phyloP scores from a whole-genome alignment of 257 asterid species.

The Henckelia pumila region DNA sequence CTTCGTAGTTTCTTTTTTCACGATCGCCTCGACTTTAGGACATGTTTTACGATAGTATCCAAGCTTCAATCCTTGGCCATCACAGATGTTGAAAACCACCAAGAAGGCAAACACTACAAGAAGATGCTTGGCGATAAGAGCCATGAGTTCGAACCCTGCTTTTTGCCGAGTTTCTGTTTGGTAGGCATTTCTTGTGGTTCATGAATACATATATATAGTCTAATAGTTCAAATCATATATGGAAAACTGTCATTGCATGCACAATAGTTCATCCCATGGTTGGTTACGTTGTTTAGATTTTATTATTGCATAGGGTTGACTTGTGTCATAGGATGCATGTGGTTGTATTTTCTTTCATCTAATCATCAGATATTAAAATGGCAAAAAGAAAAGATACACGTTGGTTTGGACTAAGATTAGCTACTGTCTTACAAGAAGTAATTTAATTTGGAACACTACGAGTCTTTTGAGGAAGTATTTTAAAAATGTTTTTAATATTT shows the following conservation, averaged over 20 bases:
- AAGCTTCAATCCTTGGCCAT: conserved; percentile 35
- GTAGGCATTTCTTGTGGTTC: neutral
- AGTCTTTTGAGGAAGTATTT: too few species aligned
- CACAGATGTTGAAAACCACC: conserved; percentile 27
- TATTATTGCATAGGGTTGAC: too few species aligned
- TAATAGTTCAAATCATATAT: neutral
- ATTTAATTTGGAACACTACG: too few species aligned
- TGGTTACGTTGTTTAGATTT: too few species aligned
- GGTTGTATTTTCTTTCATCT: too few species aligned
- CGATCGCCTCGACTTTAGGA: conserved; percentile 43
- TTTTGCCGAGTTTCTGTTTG: conserved; percentile 8
- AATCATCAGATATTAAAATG: too few species aligned
- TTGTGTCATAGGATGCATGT: too few species aligned
- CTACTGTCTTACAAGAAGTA: too few species aligned
- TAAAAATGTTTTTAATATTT: too few species aligned
- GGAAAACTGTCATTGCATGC: neutral
- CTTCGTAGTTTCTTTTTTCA: conserved; percentile 38
- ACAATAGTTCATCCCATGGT: too few species aligned
- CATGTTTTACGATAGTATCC: conserved; percentile 43
- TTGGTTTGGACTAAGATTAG: too few species aligned
- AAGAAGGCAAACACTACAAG: conserved; percentile 24
- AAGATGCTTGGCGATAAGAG: conserved; percentile 29
- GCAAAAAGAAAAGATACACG: too few species aligned
- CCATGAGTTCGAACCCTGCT: conserved; percentile 28
- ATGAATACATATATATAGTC: neutral